These are phyloP conservation scores for Fusarium nygamai DNA, from an alignment of 2,329 filamentous ascomycete genomes.

Conservation along the genomic window DNA sequence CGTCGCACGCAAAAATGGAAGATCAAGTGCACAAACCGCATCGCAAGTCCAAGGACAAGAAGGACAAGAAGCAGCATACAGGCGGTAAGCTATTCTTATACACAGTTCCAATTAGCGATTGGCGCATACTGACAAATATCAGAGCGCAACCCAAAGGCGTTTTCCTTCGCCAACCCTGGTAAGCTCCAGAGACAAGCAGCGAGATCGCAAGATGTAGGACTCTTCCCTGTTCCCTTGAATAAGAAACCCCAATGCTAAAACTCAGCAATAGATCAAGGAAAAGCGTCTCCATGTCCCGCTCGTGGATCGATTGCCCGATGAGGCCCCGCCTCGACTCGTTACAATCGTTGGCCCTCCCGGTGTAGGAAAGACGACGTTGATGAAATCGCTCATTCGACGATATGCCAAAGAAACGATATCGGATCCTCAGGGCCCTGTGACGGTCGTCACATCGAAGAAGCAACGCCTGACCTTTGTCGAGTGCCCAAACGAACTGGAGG, in stretches of 20 bases:
- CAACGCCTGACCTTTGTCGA: conserved; percentile 95
- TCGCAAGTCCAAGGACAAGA: conserved; percentile 89
- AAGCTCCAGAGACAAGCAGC: conserved; percentile 80
- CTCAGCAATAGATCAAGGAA: conserved; percentile 77
- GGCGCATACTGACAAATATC: conserved; percentile 36
- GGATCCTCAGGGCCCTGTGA: conserved; percentile 90
- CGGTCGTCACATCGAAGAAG: conserved; percentile 95
- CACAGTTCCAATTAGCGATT: not conserved
- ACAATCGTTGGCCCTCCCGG: conserved; percentile 94
- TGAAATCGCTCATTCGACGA: conserved; percentile 92
- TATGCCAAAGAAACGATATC: conserved; percentile 96
- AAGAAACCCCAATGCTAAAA: conserved; percentile 35
- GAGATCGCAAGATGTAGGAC: conserved; percentile 73
- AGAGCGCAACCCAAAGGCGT: conserved; percentile 90
- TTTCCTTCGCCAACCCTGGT: conserved; percentile 84
- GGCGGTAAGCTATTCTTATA: conserved; percentile 4
- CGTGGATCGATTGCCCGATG: conserved; percentile 94
- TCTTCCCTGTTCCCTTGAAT: not conserved
- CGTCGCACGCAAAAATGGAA: conserved; percentile 69
- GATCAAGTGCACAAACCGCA: conserved; percentile 87
- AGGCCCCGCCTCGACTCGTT: conserved; percentile 92
- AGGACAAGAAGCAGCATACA: conserved; percentile 63
- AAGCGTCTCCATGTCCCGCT: conserved; percentile 96
- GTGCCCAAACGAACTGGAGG: conserved; percentile 94
- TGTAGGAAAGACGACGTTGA: conserved; percentile 92